phyloP scores from a whole-genome alignment of 73 alveolate genomes.

The Paramecium caudatum region DNA sequence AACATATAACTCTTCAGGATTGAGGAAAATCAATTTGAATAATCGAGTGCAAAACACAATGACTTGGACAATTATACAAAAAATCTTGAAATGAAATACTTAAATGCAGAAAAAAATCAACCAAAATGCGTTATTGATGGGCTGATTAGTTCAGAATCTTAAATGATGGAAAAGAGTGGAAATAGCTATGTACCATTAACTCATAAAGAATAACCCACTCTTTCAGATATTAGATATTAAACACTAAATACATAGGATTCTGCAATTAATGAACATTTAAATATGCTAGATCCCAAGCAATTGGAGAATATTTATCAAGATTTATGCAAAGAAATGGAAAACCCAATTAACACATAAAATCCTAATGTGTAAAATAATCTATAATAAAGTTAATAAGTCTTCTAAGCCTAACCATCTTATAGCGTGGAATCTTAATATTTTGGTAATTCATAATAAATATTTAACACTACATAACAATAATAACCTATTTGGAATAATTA shows the following conservation, averaged over 20 bases:
- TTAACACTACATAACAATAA: background rate
- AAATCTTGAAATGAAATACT: slow-evolving; percentile 30
- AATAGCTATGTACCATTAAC: slow-evolving; percentile 3
- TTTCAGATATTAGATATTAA: slow-evolving; percentile 5
- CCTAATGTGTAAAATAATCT: background rate
- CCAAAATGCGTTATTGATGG: slow-evolving; percentile 32
- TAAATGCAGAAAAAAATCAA: no score
- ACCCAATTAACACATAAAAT: no score
- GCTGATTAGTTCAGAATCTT: slow-evolving; percentile 34
- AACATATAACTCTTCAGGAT: background rate
- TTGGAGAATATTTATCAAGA: slow-evolving; percentile 1
- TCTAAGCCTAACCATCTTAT: slow-evolving; percentile 22
- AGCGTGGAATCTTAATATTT: slow-evolving; percentile 7
- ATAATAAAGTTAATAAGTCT: background rate
- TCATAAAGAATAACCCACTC: slow-evolving; percentile 30
- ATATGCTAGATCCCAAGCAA: background rate
- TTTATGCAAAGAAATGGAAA: background rate
- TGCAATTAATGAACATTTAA: slow-evolving; percentile 50
- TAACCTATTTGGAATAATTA: background rate
- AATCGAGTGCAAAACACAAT: slow-evolving; percentile 51
- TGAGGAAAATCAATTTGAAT: slow-evolving; percentile 42
- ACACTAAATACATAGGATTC: slow-evolving; percentile 26
- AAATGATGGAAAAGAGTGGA: background rate
- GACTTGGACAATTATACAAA: slow-evolving; percentile 31
- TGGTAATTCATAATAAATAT: slow-evolving; percentile 8